Evolutionary conservation across 2,329 filamentous ascomycete species (phyloP), one percentile per base, ranked within the genome.

Genomic region (Colletotrichum destructivum): DNA sequence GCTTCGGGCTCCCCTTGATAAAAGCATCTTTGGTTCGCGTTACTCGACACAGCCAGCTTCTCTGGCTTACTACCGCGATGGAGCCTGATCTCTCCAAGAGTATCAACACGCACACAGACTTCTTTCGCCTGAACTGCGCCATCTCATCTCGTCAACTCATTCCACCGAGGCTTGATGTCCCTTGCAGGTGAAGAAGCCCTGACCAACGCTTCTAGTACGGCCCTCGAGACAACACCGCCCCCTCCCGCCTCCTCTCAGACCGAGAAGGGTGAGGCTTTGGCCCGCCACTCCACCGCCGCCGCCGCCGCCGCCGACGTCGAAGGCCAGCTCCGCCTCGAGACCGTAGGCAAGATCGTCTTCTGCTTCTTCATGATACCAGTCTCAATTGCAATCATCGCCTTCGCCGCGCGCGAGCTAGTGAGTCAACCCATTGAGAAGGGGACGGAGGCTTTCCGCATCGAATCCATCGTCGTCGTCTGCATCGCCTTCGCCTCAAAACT

Each of bases 361-460:
- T 98, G 95, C 83, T 97, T 97, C 82, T 87, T 98, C 76, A 98
- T 99, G 96, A 94, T 91, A 35, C 87, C 94, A 13, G 95, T 98
- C 9, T 98, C 95, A 0, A 87, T 97, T 75, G 94, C 98, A 79
- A 91, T 99, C 68, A 96, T 99, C 77, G 94, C 96, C 26, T 94
- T 98, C 79, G 95, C 95, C 1, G 87, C 90, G 46, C 89, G 90
- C 69, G 92, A 97, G 69, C 86, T 98, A 86, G 84, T 1, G 82
- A 86, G 44, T 26, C 55, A 26, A 4, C 51, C 85, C 84, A 2
- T 81, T 42, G 82, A 82, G 2, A 83, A 85, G 0, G 82, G 86
- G 1, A 88, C 86, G 16, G 92, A 92, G 76, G 77, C 78, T 1
- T 97, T 98, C 83, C 90, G 95, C 78, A 84, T 97, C 0, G 92